Evolutionary conservation across 192 early-diverging fungal species (phyloP).

Genomic region (Dispira simplex): DNA sequence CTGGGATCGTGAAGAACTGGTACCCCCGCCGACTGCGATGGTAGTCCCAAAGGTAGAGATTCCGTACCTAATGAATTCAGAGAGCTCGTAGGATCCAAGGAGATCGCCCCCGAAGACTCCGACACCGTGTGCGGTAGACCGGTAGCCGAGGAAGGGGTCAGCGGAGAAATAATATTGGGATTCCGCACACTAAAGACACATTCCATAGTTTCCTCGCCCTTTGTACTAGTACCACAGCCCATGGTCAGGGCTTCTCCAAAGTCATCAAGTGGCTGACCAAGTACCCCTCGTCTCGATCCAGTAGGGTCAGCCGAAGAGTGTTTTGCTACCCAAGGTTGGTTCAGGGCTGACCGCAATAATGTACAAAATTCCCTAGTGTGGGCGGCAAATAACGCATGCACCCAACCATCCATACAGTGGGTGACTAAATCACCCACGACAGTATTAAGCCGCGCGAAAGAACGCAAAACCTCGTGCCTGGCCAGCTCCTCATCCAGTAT

Average conservation of each 20-base stretch:
- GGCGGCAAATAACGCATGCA: background rate
- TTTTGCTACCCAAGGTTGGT: background rate
- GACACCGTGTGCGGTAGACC: background rate
- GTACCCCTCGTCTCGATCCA: too few relatives aligned
- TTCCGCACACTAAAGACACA: background rate
- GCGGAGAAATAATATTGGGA: background rate
- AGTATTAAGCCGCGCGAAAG: slow-evolving; percentile 1
- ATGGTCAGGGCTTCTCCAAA: too few relatives aligned
- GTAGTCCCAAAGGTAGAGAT: too few relatives aligned
- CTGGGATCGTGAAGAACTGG: too few relatives aligned
- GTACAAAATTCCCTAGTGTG: background rate
- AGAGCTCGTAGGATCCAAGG: too few relatives aligned
- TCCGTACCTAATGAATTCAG: too few relatives aligned
- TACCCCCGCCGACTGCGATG: too few relatives aligned
- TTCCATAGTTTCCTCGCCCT: too few relatives aligned
- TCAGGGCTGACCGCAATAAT: background rate
- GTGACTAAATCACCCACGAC: background rate
- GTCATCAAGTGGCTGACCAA: too few relatives aligned
- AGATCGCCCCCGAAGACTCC: background rate
- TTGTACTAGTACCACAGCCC: too few relatives aligned
- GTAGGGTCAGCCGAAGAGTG: too few relatives aligned
- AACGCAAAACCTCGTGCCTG: background rate
- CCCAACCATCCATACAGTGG: background rate
- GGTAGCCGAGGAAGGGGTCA: background rate
- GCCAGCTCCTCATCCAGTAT: background rate